These are phyloP conservation scores for Agrocybe chaxingu DNA, from an alignment of 768 basidiomycete species.

Conservation along the genomic window DNA sequence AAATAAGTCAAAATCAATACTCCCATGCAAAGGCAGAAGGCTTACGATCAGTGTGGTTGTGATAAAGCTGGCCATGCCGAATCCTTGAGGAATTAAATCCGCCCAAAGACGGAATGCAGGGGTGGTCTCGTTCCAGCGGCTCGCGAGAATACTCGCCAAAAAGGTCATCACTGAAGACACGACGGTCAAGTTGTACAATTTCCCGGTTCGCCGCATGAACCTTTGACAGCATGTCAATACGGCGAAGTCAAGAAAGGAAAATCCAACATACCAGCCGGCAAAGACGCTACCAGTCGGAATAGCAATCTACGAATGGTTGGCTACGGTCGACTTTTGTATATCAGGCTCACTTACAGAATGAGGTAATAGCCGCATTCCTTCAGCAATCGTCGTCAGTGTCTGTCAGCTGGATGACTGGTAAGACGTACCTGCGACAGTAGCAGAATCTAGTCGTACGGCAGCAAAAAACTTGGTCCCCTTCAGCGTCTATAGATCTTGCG, in stretches of 20 bases:
- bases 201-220: constrained; percentile 85
- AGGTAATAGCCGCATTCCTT: constrained; percentile 84
- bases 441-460: constrained; percentile 66
- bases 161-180: constrained; percentile 59
- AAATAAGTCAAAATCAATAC: constrained; percentile 9
- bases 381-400: constrained; percentile 8
- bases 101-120: constrained; percentile 66
- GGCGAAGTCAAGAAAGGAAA: constrained; percentile 3
- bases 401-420: not conserved
- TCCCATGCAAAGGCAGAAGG: constrained; percentile 12
- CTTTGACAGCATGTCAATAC: constrained; percentile 32
- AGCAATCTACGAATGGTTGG: constrained; percentile 49
- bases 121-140: constrained; percentile 64
- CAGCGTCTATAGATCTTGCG: not conserved
- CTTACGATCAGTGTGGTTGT: constrained; percentile 84
- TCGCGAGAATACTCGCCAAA: constrained; percentile 56
- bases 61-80: constrained; percentile 82
- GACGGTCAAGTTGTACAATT: constrained; percentile 75
- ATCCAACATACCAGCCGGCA: constrained; percentile 72
- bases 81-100: constrained; percentile 77
- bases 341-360: constrained; percentile 63
- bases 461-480: constrained; percentile 65
- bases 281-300: constrained; percentile 83
- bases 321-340: constrained; percentile 7
- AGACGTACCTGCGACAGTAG: constrained; percentile 66